Conservation (phyloP, 345 rosid species). For the Fremontodendron californicum region DNA sequence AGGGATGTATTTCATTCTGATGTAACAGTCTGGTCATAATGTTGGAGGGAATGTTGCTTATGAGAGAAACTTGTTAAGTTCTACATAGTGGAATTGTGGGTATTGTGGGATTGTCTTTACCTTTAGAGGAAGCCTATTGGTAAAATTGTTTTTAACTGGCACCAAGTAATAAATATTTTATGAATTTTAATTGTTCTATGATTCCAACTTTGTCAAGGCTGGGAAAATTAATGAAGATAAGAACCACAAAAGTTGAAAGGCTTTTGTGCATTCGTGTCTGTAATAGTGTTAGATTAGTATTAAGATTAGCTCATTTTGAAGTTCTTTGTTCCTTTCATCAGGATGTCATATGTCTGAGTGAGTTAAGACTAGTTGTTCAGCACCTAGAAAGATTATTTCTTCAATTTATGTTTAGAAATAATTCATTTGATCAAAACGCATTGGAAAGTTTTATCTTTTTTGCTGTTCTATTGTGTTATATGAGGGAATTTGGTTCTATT, state of each 20-base stretch:
- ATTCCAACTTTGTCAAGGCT: background rate
- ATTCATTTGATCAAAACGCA: background rate
- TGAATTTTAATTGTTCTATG: background rate
- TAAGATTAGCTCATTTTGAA: background rate
- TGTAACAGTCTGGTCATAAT: background rate
- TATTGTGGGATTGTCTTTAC: background rate
- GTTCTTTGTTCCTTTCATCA: background rate
- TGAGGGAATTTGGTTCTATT: background rate
- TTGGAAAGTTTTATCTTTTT: background rate
- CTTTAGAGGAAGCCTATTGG: background rate
- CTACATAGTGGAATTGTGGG: background rate
- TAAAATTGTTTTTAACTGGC: background rate
- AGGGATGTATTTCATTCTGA: background rate
- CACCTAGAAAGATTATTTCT: background rate
- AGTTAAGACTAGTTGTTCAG: background rate
- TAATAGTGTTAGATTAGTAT: background rate
- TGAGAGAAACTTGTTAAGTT: background rate
- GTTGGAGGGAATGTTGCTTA: background rate
- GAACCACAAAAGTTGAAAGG: background rate
- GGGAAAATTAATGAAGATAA: background rate
- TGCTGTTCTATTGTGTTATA: background rate
- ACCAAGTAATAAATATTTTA: background rate
- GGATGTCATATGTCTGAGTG: background rate
- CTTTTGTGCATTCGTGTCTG: background rate
- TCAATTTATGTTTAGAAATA: background rate